A percentile compares a stretch with the other conserved stretches of the same genome.
Evolutionary conservation across 768 basidiomycete genomes (phyloP).

Genomic region (Sistotremastrum suecicum): DNA sequence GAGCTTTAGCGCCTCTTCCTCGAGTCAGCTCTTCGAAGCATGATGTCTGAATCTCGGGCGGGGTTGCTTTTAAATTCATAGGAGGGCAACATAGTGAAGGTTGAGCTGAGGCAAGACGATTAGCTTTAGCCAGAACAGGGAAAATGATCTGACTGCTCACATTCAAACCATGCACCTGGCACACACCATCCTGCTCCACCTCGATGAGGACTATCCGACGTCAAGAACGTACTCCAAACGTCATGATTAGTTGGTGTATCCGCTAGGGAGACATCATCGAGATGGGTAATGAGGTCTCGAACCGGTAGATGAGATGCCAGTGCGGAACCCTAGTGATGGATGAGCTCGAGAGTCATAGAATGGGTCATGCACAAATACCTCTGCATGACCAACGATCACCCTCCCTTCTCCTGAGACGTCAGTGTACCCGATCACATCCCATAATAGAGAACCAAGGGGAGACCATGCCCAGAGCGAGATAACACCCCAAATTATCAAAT

Average conservation of each 20-base stretch:
- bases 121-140: constrained; percentile 9
- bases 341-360: constrained; percentile 3
- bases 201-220: constrained; percentile 4
- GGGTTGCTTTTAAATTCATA: background rate
- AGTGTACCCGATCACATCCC: constrained; percentile 27
- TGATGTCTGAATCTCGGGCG: constrained; percentile 12
- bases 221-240: constrained; percentile 36
- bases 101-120: constrained; percentile 14
- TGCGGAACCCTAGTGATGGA: constrained; percentile 39
- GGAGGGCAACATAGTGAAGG: constrained; percentile 8
- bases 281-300: constrained; percentile 44
- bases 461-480: constrained; percentile 10
- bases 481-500: constrained; percentile 40
- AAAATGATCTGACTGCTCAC: constrained; percentile 11
- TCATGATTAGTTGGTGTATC: constrained; percentile 14
- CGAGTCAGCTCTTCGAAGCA: constrained; percentile 31
- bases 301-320: constrained; percentile 38
- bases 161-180: constrained; percentile 14
- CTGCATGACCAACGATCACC: constrained; percentile 39
- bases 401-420: constrained; percentile 39
- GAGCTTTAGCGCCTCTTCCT: constrained; percentile 6
- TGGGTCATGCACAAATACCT: constrained; percentile 24
- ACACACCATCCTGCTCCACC: constrained; percentile 50
- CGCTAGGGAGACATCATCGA: constrained; percentile 48
- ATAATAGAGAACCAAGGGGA: constrained; percentile 5